These are phyloP conservation scores for Pestalotiopsis sp. DNA, from an alignment of 2,329 filamentous ascomycete species.

Conservation along the genomic window DNA sequence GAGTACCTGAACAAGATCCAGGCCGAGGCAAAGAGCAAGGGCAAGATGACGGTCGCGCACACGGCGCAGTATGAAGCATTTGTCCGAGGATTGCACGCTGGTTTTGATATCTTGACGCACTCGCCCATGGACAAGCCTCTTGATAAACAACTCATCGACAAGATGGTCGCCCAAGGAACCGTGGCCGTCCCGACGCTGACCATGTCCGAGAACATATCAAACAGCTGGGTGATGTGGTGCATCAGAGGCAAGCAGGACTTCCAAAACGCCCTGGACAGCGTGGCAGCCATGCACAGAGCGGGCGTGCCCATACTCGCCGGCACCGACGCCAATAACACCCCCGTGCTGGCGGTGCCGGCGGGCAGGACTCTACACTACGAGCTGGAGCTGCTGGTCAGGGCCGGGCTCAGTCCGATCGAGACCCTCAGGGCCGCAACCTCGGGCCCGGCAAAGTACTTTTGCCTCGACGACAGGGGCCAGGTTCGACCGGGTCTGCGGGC, in stretches of 20 bases:
- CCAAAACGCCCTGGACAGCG: constrained; percentile 24
- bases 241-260: constrained; percentile 22
- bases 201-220: constrained; percentile 23
- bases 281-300: constrained; percentile 26
- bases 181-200: constrained; percentile 31
- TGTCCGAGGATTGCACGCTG: constrained; percentile 25
- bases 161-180: constrained; percentile 22
- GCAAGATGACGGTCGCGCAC: constrained; percentile 29
- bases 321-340: constrained; percentile 28
- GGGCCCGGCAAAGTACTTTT: constrained; percentile 22
- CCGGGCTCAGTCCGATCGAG: constrained; percentile 27
- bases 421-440: constrained; percentile 29
- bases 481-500: constrained; percentile 27
- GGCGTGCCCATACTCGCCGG: constrained; percentile 33
- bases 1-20: constrained; percentile 25
- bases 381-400: constrained; percentile 26
- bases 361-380: constrained; percentile 29
- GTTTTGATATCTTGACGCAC: constrained; percentile 32
- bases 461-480: constrained; percentile 27
- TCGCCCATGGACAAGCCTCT: constrained; percentile 29
- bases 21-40: constrained; percentile 23
- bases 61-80: constrained; percentile 27
- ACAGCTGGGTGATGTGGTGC: constrained; percentile 24
- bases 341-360: constrained; percentile 21
- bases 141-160: constrained; percentile 19